Base-by-base conservation (phyloP, 2,329 filamentous ascomycete genomes). In the Trichoderma gracile region DNA sequence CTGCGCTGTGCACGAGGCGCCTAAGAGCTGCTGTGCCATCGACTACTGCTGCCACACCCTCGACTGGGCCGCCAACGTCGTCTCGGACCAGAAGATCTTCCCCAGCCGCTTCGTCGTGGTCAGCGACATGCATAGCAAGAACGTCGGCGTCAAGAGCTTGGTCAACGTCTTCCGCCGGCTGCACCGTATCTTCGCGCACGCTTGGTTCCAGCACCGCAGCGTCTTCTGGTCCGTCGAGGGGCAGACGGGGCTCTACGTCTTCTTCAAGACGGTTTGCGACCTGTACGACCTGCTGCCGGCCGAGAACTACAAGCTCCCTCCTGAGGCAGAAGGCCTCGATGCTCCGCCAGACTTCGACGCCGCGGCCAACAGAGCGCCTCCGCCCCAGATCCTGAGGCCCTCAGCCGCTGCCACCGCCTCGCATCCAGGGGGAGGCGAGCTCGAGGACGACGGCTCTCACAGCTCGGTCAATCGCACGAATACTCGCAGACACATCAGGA, bases 11-110 rank as follows among this genome's bases (percentile, higher is more conserved):
- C 95, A 99, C 76, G 94, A 98, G 74, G 90, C 93, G 56, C 95
- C 95, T 55, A 98, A 98, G 79, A 91, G 90, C 72, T 99, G 95
- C 81, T 97, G 94, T 77, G 95, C 95, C 58, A 97, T 99, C 73
- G 95, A 99, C 79, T 99, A 99, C 80, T 97, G 93, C 83, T 98
- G 94, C 76, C 95, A 99, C 76, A 99, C 95, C 0, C 88, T 99
- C 49, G 95, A 99, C 79, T 98, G 94, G 92, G 95, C 95, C 3
- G 93, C 92, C 64, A 97, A 96, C 72, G 91, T 94, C 21, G 88
- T 99, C 64, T 97, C 94, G 3, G 95, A 93, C 71, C 91, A 92
- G 62, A 97, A 97, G 81, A 90, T 95, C 74, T 99, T 99, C 75
- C 94, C 95, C 0, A 96, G 92, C 70, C 86, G 95, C 60, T 86